These are phyloP conservation scores for Chaetomium olivaceum DNA, from an alignment of 2,329 filamentous ascomycete genomes.

Conservation along the genomic window DNA sequence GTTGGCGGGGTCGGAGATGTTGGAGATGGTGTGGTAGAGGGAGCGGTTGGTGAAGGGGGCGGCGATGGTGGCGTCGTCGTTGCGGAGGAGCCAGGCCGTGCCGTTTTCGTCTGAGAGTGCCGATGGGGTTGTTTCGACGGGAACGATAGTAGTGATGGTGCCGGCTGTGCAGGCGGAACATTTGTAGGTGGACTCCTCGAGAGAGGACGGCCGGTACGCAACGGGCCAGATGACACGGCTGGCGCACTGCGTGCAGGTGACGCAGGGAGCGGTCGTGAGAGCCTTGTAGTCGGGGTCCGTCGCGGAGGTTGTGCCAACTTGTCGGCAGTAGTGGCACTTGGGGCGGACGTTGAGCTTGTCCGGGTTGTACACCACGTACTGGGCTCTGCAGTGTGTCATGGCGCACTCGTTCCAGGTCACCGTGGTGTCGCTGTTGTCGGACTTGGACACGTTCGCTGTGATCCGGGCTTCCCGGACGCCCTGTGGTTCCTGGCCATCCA, in stretches of 20 bases:
- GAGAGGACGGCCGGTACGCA: constrained; percentile 43
- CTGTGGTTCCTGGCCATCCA: constrained; percentile 29
- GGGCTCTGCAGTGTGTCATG: constrained; percentile 45
- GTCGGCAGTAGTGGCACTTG: constrained; percentile 53
- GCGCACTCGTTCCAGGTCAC: constrained; percentile 52
- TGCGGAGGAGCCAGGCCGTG: constrained; percentile 46
- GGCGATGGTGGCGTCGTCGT: constrained; percentile 40
- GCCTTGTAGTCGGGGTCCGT: constrained; percentile 10
- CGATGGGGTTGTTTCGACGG: constrained; percentile 41
- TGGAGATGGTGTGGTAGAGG: constrained; percentile 43
- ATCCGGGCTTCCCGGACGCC: constrained; percentile 30
- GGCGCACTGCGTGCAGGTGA: constrained; percentile 48
- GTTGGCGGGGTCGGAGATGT: constrained; percentile 13
- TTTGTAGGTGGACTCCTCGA: constrained; percentile 39
- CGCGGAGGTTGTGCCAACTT: constrained; percentile 20
- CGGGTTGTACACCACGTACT: constrained; percentile 53
- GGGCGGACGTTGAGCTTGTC: constrained; percentile 45
- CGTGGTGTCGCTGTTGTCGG: constrained; percentile 37
- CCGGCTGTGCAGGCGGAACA: constrained; percentile 46
- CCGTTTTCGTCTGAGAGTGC: constrained; percentile 46
- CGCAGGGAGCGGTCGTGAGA: constrained; percentile 39
- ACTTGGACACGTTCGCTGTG: constrained; percentile 36
- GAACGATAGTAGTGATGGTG: constrained; percentile 39
- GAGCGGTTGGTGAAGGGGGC: constrained; percentile 44
- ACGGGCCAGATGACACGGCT: constrained; percentile 51